These are phyloP conservation scores for Populus tremula DNA, from an alignment of 345 rosid genomes.

Conservation along the genomic window DNA sequence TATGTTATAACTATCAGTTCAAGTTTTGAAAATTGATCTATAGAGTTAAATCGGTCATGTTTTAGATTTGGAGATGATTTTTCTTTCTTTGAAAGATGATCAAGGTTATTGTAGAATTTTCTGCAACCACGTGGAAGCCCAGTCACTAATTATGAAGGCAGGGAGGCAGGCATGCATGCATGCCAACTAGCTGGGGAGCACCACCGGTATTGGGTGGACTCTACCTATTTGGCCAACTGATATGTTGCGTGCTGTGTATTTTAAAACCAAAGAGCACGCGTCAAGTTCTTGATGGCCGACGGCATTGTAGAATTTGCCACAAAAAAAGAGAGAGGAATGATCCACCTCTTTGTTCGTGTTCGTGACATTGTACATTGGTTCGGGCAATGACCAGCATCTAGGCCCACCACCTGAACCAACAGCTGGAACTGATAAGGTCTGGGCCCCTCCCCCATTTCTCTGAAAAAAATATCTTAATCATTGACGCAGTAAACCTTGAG, in stretches of 20 bases:
- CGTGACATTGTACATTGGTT: conserved; percentile 62
- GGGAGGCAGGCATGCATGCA: not conserved
- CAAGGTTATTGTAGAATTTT: not conserved
- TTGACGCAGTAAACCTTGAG: conserved; percentile 46
- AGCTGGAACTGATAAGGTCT: conserved; percentile 62
- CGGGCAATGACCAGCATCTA: conserved; percentile 55
- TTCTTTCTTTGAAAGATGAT: not conserved
- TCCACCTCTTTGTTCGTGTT: conserved; percentile 78
- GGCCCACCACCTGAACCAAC: conserved; percentile 64
- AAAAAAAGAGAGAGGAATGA: conserved; percentile 12
- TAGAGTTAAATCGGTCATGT: not conserved
- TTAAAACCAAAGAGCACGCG: not conserved
- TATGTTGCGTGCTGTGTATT: not conserved
- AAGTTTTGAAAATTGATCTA: not conserved
- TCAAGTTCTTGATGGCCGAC: not conserved
- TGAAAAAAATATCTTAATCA: conserved; percentile 38
- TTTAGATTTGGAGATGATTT: not conserved
- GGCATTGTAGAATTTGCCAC: not conserved
- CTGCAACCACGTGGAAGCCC: not conserved
- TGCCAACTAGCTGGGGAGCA: not conserved
- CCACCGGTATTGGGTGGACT: not conserved
- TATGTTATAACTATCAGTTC: too few species aligned
- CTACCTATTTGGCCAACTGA: not conserved
- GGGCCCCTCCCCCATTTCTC: conserved; percentile 32
- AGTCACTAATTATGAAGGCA: not conserved